These are phyloP conservation scores for Solanum lignicaule DNA, from an alignment of 257 asterid species.

Conservation along the genomic window DNA sequence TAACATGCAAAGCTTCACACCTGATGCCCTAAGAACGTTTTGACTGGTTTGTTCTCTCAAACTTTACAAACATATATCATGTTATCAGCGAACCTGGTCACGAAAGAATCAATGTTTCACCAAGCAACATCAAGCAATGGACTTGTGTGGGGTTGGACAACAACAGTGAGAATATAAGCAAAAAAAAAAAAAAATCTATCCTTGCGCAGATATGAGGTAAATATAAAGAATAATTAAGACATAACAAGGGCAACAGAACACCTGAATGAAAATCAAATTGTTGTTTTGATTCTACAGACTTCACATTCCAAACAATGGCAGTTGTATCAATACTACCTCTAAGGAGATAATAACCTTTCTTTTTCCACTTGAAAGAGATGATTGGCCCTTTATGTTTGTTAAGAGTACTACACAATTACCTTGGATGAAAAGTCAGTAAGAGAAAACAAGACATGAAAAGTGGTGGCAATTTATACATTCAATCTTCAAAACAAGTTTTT, in stretches of 20 bases:
- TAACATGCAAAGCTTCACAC: constrained; percentile 11
- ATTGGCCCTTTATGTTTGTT: constrained; percentile 89
- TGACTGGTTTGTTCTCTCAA: constrained; percentile 66
- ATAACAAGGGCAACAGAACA: constrained; percentile 5
- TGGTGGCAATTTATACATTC: too few species aligned
- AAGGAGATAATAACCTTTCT: constrained; percentile 84
- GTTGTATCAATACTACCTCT: constrained; percentile 90
- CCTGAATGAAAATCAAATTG: constrained; percentile 87
- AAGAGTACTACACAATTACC: constrained; percentile 68
- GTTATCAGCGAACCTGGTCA: constrained; percentile 80
- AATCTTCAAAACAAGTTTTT: too few species aligned
- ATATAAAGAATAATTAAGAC: not conserved
- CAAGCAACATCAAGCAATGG: constrained; percentile 94
- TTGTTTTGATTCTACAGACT: constrained; percentile 74
- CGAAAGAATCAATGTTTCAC: constrained; percentile 72
- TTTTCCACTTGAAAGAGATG: constrained; percentile 92
- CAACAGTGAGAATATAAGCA: not conserved
- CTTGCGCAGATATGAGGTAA: not conserved
- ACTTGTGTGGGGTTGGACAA: constrained; percentile 22
- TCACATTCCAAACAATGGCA: constrained; percentile 86
- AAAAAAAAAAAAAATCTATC: not conserved
- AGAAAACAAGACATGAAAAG: too few species aligned
- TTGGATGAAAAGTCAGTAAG: constrained; percentile 28
- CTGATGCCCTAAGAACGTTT: constrained; percentile 75
- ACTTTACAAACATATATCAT: too few species aligned